These are phyloP conservation scores for Rauvolfia tetraphylla DNA, from an alignment of 257 asterid species.

Conservation along the genomic window DNA sequence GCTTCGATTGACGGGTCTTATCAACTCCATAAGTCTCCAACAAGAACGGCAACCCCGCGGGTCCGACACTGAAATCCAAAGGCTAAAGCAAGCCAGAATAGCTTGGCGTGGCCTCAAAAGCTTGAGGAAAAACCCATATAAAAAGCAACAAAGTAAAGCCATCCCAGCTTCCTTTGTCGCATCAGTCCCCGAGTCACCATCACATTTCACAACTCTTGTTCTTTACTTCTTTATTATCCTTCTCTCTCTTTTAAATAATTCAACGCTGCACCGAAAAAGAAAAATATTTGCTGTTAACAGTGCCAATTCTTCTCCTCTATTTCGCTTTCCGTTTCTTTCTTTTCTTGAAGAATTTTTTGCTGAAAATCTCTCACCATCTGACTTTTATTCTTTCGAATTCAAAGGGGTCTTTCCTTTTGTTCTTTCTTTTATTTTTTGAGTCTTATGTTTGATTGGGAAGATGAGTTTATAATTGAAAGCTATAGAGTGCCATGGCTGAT, in stretches of 20 bases:
- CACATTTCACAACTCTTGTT: background rate
- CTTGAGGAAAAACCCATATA: no score
- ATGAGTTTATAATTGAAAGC: slow-evolving; percentile 59
- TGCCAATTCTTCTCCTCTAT: no score
- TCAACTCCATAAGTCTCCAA: no score
- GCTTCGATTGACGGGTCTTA: no score
- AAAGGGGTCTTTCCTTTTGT: background rate
- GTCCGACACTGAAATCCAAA: no score
- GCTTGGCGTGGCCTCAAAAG: no score
- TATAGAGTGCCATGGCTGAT: slow-evolving; percentile 64
- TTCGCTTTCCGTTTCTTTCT: background rate
- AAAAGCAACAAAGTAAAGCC: no score
- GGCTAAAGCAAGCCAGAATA: no score
- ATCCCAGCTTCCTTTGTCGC: no score
- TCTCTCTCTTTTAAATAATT: no score
- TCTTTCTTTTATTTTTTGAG: background rate
- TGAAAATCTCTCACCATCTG: background rate
- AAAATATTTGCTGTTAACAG: background rate
- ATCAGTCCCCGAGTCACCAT: background rate
- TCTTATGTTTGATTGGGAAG: slow-evolving; percentile 60
- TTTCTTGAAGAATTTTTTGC: background rate
- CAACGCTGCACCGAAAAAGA: background rate
- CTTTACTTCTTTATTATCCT: no score
- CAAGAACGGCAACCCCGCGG: no score
- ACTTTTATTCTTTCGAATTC: background rate